phyloP scores from a whole-genome alignment of 2,329 filamentous ascomycete species.

The Xylariaceae sp. region DNA sequence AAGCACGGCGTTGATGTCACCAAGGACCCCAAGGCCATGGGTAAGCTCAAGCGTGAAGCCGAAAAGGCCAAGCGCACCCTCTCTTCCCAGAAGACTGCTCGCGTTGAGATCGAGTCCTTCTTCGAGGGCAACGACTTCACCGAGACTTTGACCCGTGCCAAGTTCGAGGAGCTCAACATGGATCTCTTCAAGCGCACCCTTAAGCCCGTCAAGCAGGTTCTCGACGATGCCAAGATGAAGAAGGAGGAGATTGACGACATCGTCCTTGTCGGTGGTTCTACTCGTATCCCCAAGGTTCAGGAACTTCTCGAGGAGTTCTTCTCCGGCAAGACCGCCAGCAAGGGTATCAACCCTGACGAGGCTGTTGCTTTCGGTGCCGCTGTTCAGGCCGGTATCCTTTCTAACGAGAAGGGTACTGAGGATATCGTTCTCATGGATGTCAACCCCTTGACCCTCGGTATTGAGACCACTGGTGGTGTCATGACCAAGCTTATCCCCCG shows the following conservation, averaged over 20 bases:
- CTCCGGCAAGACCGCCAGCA: constrained; percentile 90
- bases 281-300: constrained; percentile 98
- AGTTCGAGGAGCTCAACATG: constrained; percentile 99
- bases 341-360: constrained; percentile 99
- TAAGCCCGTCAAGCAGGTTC: constrained; percentile 96
- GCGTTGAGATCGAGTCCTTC: constrained; percentile 96
- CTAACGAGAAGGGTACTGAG: constrained; percentile 76
- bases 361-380: constrained; percentile 97
- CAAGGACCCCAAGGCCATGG: constrained; percentile 96
- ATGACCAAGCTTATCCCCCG: constrained; percentile 96
- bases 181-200: constrained; percentile 99
- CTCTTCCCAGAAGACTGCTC: constrained; percentile 86
- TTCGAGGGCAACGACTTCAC: constrained; percentile 96
- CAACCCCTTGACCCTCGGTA: constrained; percentile 93
- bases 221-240: constrained; percentile 97
- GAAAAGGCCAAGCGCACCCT: constrained; percentile 99
- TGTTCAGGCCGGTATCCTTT: constrained; percentile 92
- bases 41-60: constrained; percentile 98
- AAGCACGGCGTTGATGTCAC: constrained; percentile 87
- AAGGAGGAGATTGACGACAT: constrained; percentile 95
- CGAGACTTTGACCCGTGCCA: constrained; percentile 95
- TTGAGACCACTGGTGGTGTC: constrained; percentile 94
- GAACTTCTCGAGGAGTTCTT: constrained; percentile 94
- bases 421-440: constrained; percentile 92
- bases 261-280: constrained; percentile 95